Evolutionary conservation across 257 asterid genomes (phyloP).

Genomic region (Solanum boliviense): DNA sequence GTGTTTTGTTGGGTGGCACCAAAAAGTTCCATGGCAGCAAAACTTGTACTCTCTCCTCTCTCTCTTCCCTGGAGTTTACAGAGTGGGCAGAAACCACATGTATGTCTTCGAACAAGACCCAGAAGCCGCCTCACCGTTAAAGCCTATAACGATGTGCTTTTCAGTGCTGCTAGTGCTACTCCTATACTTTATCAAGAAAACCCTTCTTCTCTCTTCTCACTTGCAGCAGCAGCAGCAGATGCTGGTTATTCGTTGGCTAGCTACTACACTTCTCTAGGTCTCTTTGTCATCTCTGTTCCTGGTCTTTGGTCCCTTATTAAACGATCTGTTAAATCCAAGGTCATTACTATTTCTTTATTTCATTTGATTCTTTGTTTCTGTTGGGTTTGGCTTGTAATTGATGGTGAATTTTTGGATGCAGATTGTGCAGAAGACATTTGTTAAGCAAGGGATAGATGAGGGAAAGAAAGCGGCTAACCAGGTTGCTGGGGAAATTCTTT

Average conservation of each 20-base stretch:
- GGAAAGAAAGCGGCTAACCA: constrained; percentile 44
- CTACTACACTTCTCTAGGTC: constrained; percentile 92
- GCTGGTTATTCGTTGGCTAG: constrained; percentile 69
- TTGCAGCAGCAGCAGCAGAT: constrained; percentile 59
- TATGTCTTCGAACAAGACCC: background rate
- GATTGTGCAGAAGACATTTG: constrained; percentile 82
- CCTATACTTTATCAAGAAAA: constrained; percentile 27
- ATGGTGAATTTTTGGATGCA: constrained; percentile 14
- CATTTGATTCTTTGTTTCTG: background rate
- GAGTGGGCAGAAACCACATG: background rate
- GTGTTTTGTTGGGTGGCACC: background rate
- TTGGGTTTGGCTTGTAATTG: background rate
- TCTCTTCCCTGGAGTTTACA: background rate
- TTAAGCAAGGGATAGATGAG: constrained; percentile 54
- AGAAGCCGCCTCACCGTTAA: background rate
- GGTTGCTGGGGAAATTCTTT: constrained; percentile 83
- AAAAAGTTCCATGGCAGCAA: constrained; percentile 12
- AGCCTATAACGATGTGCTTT: background rate
- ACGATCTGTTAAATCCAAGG: constrained; percentile 97
- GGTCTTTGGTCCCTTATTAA: constrained; percentile 98
- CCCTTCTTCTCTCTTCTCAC: constrained; percentile 35
- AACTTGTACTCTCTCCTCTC: constrained; percentile 6
- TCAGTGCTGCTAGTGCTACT: background rate
- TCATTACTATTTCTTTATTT: background rate
- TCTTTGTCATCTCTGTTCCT: constrained; percentile 87